A percentile compares a stretch with the other conserved stretches of the same genome.
Conservation (phyloP, 1,284 basidiomycete species). For the Sphaerobolus stellatus region DNA sequence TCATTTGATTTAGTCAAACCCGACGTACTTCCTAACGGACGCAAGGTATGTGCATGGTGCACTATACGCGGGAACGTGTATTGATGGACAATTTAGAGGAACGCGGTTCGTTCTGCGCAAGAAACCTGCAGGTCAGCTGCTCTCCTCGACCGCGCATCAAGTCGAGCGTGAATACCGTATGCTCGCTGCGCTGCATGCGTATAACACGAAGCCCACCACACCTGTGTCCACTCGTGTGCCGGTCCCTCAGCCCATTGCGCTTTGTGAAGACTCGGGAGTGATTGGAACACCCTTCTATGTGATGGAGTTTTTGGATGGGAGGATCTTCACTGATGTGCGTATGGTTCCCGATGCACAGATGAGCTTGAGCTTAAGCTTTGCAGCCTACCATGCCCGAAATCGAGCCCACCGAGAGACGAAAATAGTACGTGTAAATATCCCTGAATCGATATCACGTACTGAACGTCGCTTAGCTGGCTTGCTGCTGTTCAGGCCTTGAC, state of each 20-base stretch:
- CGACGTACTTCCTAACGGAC: conserved; percentile 90
- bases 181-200: conserved; percentile 69
- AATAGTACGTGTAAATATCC: conserved; percentile 56
- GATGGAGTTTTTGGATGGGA: conserved; percentile 91
- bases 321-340: conserved; percentile 83
- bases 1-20: too few relatives aligned
- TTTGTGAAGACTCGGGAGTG: conserved; percentile 77
- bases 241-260: conserved; percentile 79
- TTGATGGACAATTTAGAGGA: conserved; percentile 37
- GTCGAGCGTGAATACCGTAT: conserved; percentile 91
- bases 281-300: conserved; percentile 93
- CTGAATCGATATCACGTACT: not conserved
- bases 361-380: not conserved
- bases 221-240: conserved; percentile 61
- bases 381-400: conserved; percentile 64
- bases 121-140: conserved; percentile 85
- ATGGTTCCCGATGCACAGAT: not conserved
- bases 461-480: conserved; percentile 58
- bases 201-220: conserved; percentile 64
- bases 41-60: conserved; percentile 41
- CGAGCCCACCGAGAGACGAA: conserved; percentile 56
- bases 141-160: conserved; percentile 90
- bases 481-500: conserved; percentile 75
- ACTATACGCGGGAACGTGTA: conserved; percentile 2
- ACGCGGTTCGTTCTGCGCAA: conserved; percentile 85